Evolutionary conservation across 1,284 basidiomycete genomes (phyloP).

Genomic region (Cutaneotrichosporon arboriforme): DNA sequence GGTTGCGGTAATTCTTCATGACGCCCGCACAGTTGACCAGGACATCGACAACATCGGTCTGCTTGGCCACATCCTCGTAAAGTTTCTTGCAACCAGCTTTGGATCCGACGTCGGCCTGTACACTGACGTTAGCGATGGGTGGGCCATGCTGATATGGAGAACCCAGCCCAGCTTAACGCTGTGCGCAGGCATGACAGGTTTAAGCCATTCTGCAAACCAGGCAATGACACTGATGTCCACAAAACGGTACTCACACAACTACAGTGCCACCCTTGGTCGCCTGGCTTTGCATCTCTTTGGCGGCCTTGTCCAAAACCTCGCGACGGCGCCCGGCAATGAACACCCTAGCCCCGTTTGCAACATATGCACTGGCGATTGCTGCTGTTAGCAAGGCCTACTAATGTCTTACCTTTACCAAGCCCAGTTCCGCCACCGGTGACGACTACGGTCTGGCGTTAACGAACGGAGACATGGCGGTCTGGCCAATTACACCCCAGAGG

Average conservation of each 20-base stretch:
- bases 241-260: constrained; percentile 3
- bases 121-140: constrained; percentile 19
- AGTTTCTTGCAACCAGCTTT: constrained; percentile 38
- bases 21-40: constrained; percentile 44
- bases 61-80: constrained; percentile 29
- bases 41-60: constrained; percentile 33
- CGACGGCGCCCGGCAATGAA: constrained; percentile 46
- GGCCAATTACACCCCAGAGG: too few species aligned
- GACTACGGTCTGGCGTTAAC: constrained; percentile 15
- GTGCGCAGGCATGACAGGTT: too few species aligned
- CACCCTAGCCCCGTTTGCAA: constrained; percentile 45
- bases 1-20: constrained; percentile 27
- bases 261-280: constrained; percentile 21
- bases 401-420: constrained; percentile 29
- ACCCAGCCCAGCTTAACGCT: too few species aligned
- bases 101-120: constrained; percentile 44
- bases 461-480: neutral
- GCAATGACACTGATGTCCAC: too few species aligned
- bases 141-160: too few species aligned
- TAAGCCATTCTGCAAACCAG: too few species aligned
- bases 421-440: constrained; percentile 40
- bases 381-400: neutral
- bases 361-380: constrained; percentile 43
- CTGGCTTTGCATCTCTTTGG: constrained; percentile 30
- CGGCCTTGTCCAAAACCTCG: constrained; percentile 39